Evolutionary conservation across 345 rosid species (phyloP).

Genomic region (Cochlearia excelsa): DNA sequence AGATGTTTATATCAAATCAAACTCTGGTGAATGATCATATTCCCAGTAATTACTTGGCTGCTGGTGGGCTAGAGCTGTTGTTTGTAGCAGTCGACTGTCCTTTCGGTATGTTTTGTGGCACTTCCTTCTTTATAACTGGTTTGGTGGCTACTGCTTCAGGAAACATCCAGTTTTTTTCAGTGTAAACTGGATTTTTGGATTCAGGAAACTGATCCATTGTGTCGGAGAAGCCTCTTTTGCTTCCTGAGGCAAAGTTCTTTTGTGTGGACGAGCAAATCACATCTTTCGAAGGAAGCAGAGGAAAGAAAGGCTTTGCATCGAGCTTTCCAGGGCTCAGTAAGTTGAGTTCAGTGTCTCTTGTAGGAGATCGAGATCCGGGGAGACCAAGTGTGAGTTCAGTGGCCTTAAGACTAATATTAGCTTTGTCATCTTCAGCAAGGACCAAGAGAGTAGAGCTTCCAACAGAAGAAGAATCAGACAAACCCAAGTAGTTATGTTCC

Average conservation of each 20-base stretch:
- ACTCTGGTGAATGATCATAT: neutral
- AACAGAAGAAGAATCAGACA: slow-evolving; percentile 80
- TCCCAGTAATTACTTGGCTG: slow-evolving; percentile 58
- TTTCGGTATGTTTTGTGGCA: slow-evolving; percentile 38
- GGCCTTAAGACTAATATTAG: slow-evolving; percentile 66
- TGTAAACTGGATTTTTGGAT: slow-evolving; percentile 51
- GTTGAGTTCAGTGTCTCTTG: slow-evolving; percentile 50
- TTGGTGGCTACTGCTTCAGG: slow-evolving; percentile 43
- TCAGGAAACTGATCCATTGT: slow-evolving; percentile 66
- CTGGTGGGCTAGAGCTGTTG: slow-evolving; percentile 56
- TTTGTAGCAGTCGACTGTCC: slow-evolving; percentile 40
- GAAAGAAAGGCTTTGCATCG: slow-evolving; percentile 73
- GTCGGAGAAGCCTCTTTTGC: slow-evolving; percentile 82
- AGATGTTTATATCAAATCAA: slow-evolving; percentile 4
- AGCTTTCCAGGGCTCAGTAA: slow-evolving; percentile 41
- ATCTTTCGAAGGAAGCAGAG: slow-evolving; percentile 71
- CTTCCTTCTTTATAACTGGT: slow-evolving; percentile 44
- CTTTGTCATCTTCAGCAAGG: slow-evolving; percentile 46
- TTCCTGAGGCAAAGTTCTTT: slow-evolving; percentile 56
- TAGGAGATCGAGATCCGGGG: slow-evolving; percentile 79
- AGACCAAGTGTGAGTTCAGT: slow-evolving; percentile 87
- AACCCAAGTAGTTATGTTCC: slow-evolving; percentile 75
- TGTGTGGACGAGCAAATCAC: slow-evolving; percentile 48
- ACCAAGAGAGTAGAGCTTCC: slow-evolving; percentile 63
- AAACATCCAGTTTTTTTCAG: slow-evolving; percentile 70